Base-by-base conservation (phyloP, 2,329 filamentous ascomycete genomes). In the Lecanicillium sp. region DNA sequence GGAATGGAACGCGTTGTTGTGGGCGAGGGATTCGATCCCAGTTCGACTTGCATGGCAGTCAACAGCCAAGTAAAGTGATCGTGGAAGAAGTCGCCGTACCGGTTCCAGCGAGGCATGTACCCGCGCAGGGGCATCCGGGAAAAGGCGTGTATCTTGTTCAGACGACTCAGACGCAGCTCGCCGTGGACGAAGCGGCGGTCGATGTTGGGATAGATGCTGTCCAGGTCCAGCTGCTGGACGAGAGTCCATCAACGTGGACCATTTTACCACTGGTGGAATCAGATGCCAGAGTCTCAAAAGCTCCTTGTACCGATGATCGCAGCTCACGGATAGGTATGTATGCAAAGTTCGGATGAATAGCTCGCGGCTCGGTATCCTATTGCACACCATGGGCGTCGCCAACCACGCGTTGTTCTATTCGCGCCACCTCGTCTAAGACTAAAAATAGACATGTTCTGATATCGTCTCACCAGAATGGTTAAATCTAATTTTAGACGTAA, bases 41-140 rank as follows among this genome's bases (percentile, higher is more conserved):
- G 49, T 1, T 64, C 66, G 11, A 71, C 64, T 50, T 73, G 69
- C 64, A 73, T 68, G 0, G 68, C 68, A 3, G 63, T 63, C 22
- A 74, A 53, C 2, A 72, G 44, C 58, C 51, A 62, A 14, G 54
- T 52, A 16, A 70, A 60, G 43, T 70, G 66, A 25, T 64, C 52
- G 11, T 53, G 51, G 31, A 71, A 62, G 41, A 70, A 66, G 15
- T 51, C 49, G 3, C 49, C 45, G 47, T 70, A 73, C 33, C 51
- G 36, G 14, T 50, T 39, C 50, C 52, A 56, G 20, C 17, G 29
- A n/a, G 46, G 22, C 38, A 51, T 33, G 33, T 55, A 59, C 9
- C 44, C 43, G 11, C 43, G 44, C 9, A 54, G 41, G 4, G 50
- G 55, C 4, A 43, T 48, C 25, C 43, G 40, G 25, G 42, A 44